These are phyloP conservation scores for Boletus rex-veris DNA, from an alignment of 768 basidiomycete genomes.

Conservation along the genomic window DNA sequence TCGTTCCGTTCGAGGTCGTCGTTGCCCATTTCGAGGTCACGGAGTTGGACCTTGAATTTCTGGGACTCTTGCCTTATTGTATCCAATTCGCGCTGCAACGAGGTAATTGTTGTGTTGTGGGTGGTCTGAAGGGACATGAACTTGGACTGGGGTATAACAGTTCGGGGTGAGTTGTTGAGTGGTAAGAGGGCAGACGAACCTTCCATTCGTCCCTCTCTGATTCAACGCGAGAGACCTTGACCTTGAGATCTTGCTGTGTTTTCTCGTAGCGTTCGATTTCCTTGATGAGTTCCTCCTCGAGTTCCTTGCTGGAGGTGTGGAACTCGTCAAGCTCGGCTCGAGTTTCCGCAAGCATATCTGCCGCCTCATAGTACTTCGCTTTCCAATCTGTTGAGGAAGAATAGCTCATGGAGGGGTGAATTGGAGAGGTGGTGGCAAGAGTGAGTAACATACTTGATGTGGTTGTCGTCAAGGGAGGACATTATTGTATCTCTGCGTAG, in stretches of 20 bases:
- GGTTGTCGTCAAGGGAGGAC: constrained; percentile 60
- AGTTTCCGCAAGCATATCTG: constrained; percentile 82
- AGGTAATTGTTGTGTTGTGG: constrained; percentile 86
- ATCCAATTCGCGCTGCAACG: constrained; percentile 90
- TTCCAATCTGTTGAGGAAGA: constrained; percentile 68
- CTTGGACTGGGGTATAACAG: constrained; percentile 51
- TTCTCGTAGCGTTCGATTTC: constrained; percentile 88
- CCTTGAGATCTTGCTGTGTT: constrained; percentile 73
- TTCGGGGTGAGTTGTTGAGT: not conserved
- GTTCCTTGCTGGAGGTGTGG: constrained; percentile 81
- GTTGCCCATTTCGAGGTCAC: constrained; percentile 95
- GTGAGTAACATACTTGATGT: constrained; percentile 47
- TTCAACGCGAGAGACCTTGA: constrained; percentile 68
- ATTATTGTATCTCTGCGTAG: constrained; percentile 58
- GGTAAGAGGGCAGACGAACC: constrained; percentile 43
- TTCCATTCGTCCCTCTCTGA: constrained; percentile 90
- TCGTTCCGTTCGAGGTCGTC: constrained; percentile 97
- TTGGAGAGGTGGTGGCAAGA: constrained; percentile 14
- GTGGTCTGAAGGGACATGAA: constrained; percentile 86
- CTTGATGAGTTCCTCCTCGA: constrained; percentile 89
- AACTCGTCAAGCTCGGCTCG: constrained; percentile 85
- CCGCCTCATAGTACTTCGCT: constrained; percentile 75
- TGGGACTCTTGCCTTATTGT: constrained; percentile 73
- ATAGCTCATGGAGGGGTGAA: constrained; percentile 41
- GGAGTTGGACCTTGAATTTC: constrained; percentile 64